phyloP scores from a whole-genome alignment of 441 rosid species.

The Lepidium campestre region DNA sequence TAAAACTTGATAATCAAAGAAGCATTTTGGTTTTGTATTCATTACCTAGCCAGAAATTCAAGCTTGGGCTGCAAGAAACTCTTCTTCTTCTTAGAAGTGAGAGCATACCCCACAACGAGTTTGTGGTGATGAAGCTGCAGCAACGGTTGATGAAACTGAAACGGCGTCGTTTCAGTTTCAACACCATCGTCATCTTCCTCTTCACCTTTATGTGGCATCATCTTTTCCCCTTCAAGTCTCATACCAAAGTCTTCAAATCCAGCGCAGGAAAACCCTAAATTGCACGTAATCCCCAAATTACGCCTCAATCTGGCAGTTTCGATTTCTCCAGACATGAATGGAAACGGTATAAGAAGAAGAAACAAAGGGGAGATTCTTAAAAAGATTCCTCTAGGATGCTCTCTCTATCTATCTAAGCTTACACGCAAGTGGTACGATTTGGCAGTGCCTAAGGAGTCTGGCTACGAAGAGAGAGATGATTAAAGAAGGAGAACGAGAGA shows the following conservation, averaged over 20 bases:
- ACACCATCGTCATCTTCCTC: slow-evolving; percentile 24
- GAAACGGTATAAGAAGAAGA: neutral
- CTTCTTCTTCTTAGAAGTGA: slow-evolving; percentile 81
- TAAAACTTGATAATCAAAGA: neutral
- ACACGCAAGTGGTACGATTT: neutral
- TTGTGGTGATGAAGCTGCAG: slow-evolving; percentile 26
- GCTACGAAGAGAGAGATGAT: neutral
- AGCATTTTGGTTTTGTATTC: neutral
- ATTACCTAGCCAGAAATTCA: slow-evolving; percentile 70
- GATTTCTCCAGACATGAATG: slow-evolving; percentile 22
- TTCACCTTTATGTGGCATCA: slow-evolving; percentile 16
- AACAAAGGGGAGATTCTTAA: slow-evolving; percentile 17
- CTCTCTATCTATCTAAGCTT: slow-evolving; percentile 3
- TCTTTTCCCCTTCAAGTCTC: slow-evolving; percentile 49
- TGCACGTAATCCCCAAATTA: slow-evolving; percentile 26
- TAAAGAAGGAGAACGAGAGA: neutral
- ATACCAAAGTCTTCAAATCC: slow-evolving; percentile 36
- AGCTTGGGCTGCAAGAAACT: slow-evolving; percentile 90
- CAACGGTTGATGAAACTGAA: slow-evolving; percentile 3
- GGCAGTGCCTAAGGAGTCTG: neutral
- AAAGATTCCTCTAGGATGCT: slow-evolving; percentile 11
- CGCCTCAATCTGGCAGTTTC: slow-evolving; percentile 24
- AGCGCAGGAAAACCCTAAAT: slow-evolving; percentile 29
- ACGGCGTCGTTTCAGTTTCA: slow-evolving; percentile 9
- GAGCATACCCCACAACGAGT: slow-evolving; percentile 79